These are phyloP conservation scores for Aspergillus nidulans DNA, from an alignment of 495 filamentous ascomycete species.

Conservation along the genomic window DNA sequence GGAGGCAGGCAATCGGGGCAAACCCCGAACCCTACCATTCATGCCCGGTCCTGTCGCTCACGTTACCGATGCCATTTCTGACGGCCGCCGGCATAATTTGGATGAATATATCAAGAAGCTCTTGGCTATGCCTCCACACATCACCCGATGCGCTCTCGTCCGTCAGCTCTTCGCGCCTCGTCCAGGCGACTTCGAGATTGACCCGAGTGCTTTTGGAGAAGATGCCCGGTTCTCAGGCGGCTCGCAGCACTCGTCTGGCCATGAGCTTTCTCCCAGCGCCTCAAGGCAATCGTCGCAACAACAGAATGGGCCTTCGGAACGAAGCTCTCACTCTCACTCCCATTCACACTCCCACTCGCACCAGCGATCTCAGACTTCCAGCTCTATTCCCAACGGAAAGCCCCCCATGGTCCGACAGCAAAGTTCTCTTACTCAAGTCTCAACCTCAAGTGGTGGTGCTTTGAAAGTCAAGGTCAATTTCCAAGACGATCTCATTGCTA, in stretches of 20 bases:
- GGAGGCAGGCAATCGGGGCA: slow-evolving; percentile 77
- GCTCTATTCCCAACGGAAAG: slow-evolving; percentile 36
- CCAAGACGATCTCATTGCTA: slow-evolving; percentile 83
- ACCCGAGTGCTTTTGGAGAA: slow-evolving; percentile 59
- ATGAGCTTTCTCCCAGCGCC: slow-evolving; percentile 47
- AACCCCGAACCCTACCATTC: slow-evolving; percentile 82
- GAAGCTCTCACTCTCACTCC: slow-evolving; percentile 32
- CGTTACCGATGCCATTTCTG: slow-evolving; percentile 94
- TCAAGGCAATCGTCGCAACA: slow-evolving; percentile 73
- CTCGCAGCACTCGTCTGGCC: slow-evolving; percentile 66
- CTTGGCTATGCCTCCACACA: slow-evolving; percentile 75
- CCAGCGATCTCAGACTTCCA: slow-evolving; percentile 50
- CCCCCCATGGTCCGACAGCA: slow-evolving; percentile 64
- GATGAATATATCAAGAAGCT: slow-evolving; percentile 94
- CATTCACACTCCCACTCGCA: slow-evolving; percentile 24
- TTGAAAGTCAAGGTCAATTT: slow-evolving; percentile 96
- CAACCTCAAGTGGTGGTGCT: slow-evolving; percentile 45
- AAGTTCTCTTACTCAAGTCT: slow-evolving; percentile 69
- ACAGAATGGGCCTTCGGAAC: slow-evolving; percentile 60
- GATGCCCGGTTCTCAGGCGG: slow-evolving; percentile 65
- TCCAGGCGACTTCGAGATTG: slow-evolving; percentile 88
- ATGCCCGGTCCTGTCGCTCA: slow-evolving; percentile 98
- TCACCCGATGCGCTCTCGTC: slow-evolving; percentile 75
- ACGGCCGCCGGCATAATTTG: slow-evolving; percentile 83
- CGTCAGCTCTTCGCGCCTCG: slow-evolving; percentile 86